Percentiles rank a stretch among this genome's conserved stretches.
phyloP scores from a whole-genome alignment of 192 early-diverging fungal species.

The Coemansia sp. region DNA sequence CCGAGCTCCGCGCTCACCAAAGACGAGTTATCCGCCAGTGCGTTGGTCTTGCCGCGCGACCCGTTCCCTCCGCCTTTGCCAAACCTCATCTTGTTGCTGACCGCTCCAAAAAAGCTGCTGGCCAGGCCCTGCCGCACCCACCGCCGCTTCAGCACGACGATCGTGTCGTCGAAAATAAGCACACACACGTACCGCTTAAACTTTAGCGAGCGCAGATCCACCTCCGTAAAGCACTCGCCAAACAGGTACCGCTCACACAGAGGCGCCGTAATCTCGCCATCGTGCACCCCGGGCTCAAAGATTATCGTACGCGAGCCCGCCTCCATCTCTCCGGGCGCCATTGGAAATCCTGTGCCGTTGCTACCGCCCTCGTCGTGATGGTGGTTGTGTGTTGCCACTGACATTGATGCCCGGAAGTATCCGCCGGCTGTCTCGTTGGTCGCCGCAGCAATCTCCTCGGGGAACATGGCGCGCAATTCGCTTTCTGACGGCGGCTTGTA shows the following conservation, averaged over 20 bases:
- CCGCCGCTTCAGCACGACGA: constrained; percentile 65
- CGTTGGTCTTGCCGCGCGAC: constrained; percentile 24
- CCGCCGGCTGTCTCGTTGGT: constrained; percentile 48
- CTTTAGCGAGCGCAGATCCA: constrained; percentile 57
- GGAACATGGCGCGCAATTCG: constrained; percentile 54
- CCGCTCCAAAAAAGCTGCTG: constrained; percentile 53
- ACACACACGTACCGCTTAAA: constrained; percentile 62
- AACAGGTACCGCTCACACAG: constrained; percentile 58
- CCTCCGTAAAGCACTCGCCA: constrained; percentile 65
- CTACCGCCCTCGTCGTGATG: background rate
- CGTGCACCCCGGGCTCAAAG: constrained; percentile 57
- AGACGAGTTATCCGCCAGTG: constrained; percentile 46
- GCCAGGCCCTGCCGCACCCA: constrained; percentile 56
- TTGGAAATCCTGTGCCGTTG: constrained; percentile 40
- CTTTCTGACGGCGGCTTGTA: constrained; percentile 62
- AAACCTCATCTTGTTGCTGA: constrained; percentile 52
- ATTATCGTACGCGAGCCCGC: constrained; percentile 52
- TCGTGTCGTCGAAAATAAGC: constrained; percentile 61
- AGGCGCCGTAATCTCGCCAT: constrained; percentile 50
- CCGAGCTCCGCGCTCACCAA: constrained; percentile 52
- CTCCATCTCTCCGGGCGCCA: constrained; percentile 59
- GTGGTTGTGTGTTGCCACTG: too few species aligned
- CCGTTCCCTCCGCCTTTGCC: constrained; percentile 43
- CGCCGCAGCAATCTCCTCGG: constrained; percentile 49
- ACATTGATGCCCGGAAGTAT: constrained; percentile 18